Conservation (phyloP, 169 alveolate genomes). For the Eimeria falciformis region DNA sequence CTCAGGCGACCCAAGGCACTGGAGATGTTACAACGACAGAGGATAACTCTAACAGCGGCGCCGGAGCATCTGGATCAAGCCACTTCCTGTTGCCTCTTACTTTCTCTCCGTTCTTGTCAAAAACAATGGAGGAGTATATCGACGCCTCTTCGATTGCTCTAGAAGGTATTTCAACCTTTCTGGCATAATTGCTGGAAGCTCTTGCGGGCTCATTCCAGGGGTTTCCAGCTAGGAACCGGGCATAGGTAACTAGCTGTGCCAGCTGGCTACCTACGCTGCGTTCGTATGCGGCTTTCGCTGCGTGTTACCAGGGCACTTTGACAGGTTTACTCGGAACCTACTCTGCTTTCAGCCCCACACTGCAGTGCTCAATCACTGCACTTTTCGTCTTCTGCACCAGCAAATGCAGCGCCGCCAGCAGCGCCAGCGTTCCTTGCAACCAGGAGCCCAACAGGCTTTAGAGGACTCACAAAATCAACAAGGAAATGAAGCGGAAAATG, state of each 20-base stretch:
- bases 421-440: too few species aligned
- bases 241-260: too few species aligned
- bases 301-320: slow-evolving; percentile 32
- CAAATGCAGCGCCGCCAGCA: slow-evolving; percentile 49
- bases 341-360: slow-evolving; percentile 60
- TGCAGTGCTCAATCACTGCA: slow-evolving; percentile 43
- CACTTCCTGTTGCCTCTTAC: slow-evolving; percentile 31
- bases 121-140: slow-evolving; percentile 37
- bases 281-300: too few species aligned
- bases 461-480: too few species aligned
- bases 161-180: not conserved
- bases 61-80: not conserved
- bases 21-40: slow-evolving; percentile 48
- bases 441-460: too few species aligned
- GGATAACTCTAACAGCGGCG: slow-evolving; percentile 6
- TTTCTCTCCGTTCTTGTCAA: slow-evolving; percentile 47
- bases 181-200: too few species aligned
- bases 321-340: slow-evolving; percentile 45
- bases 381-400: slow-evolving; percentile 21
- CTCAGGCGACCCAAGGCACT: slow-evolving; percentile 63
- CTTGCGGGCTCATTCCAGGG: too few species aligned
- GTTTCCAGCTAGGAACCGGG: too few species aligned
- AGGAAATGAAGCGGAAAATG: too few species aligned
- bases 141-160: slow-evolving; percentile 25
- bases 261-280: too few species aligned